Base-by-base conservation (phyloP, 495 filamentous ascomycete genomes). In the Neurospora terricola region DNA sequence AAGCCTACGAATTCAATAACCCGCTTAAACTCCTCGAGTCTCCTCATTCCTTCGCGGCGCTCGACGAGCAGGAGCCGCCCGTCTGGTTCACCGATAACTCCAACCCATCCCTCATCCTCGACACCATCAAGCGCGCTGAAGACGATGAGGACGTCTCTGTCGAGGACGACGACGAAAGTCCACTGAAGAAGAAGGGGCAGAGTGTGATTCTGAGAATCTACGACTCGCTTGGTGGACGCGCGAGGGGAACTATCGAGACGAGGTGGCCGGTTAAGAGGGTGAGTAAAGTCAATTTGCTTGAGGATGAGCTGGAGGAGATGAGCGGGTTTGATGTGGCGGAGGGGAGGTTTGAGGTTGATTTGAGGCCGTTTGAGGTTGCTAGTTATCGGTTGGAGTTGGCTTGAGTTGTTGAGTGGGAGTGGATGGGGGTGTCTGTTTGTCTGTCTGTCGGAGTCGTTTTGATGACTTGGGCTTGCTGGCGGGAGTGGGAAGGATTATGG, bases 41-140 rank as follows among this genome's bases (percentile, higher is more conserved):
- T 71, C 3, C 74, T 83, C 4, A 72, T 73, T 48, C 71, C 74
- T 18, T 80, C 5, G 75, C 80, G 2, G 74, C 86, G 10, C 74
- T 82, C 37, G 74, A 80, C 34, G 77, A 83, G 10, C 73, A 82
- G 21, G 79, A 76, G 38, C 80, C 83, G 23, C 83, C 88, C 5
- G 82, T 95, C 18, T 83, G 86, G 40, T 80, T 94, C 1, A 84
- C 81, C 4, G 86, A 87, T 27, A 84, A 88, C 30, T 80, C 78
- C 12, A 73, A 73, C 72, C 79, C 84, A 14, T 88, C 90, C 9
- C 82, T 97, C 23, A 83, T 97, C 30, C 84, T 97, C 7, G 94
- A 97, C 78, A 90, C 88, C 18, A 85, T 97, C 75, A 97, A 97
- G 86, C 90, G 96, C 71, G 96, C 94, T 34, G 96, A 98, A 82